Evolutionary conservation across 2,329 filamentous ascomycete genomes (phyloP).

Genomic region (Aspergillus felis): DNA sequence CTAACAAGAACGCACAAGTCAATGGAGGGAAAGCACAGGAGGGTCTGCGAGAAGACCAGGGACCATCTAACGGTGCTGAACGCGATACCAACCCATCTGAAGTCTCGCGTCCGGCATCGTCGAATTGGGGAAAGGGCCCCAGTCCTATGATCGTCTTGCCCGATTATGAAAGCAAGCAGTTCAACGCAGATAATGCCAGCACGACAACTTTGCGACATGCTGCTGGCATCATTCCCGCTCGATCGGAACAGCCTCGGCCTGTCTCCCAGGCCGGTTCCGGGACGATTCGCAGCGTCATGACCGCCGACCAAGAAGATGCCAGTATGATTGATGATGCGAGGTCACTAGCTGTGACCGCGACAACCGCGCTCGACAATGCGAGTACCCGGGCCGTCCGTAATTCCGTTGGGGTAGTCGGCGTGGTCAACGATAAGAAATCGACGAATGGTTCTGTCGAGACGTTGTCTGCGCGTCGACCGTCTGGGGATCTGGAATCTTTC

Average conservation of each 20-base stretch:
- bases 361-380: slow-evolving; percentile 18
- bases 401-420: slow-evolving; percentile 25
- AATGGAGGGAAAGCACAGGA: not conserved
- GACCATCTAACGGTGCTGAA: not conserved
- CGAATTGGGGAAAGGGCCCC: slow-evolving; percentile 12
- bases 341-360: slow-evolving; percentile 15
- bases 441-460: slow-evolving; percentile 23
- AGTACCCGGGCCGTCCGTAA: slow-evolving; percentile 29
- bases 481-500: slow-evolving; percentile 12
- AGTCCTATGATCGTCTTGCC: slow-evolving; percentile 28
- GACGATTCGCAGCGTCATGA: slow-evolving; percentile 26
- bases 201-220: slow-evolving; percentile 31
- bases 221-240: slow-evolving; percentile 20
- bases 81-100: not conserved
- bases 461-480: slow-evolving; percentile 12
- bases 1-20: not conserved
- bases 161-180: slow-evolving; percentile 23
- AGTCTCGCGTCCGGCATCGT: not conserved
- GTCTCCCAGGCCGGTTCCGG: slow-evolving; percentile 23
- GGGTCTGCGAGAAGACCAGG: not conserved
- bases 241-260: slow-evolving; percentile 19
- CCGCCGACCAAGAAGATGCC: slow-evolving; percentile 24
- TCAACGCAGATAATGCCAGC: slow-evolving; percentile 30
- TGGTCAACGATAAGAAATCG: slow-evolving; percentile 14
- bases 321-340: slow-evolving; percentile 28